Evolutionary conservation across 2,329 filamentous ascomycete species (phyloP), one percentile per base, ranked within the genome.

Genomic region (Talaromyces amestolkiae): DNA sequence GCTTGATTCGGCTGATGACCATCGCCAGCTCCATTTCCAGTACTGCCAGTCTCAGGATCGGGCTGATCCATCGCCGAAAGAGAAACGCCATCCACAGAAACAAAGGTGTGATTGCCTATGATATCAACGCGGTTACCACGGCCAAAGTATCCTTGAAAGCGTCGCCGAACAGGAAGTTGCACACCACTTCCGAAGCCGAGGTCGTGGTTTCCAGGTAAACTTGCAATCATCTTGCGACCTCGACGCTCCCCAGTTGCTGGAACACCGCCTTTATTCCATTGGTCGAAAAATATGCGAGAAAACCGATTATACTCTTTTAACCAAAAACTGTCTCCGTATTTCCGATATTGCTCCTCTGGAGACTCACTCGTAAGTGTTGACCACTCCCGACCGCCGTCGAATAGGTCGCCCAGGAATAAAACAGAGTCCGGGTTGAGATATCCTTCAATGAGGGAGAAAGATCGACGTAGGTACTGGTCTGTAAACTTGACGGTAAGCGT

Each of bases 371-470:
- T 83, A 2, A 78, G 81, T 13, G 93, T 94, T 70, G 89, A 90
- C 95, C 95, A 99, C 81, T 99, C 95, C 70, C 95, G 86, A 9
- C 95, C 95, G 3, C 95, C 95, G 74, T 99, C 95, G 72, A 99
- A 97, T 0, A 99, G 81, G 74, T 99, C 95, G 8, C 95, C 95
- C 0, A 99, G 82, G 74, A 99, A 98, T 74, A 97, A 87, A 0
- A 96, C 83, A 17, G 91, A 93, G 74, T 97, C 92, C 0, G 95
- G 95, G n/a, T 86, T 86, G 15, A 98, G 82, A 19, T 86, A 81
- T 19, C 85, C 81, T 73, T 97, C 92, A 65, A 98, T 84, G 62
- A 89, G 85, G n/a, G 83, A 85, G 76, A 96, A 98, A 9, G 91
- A 89, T 49, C 93, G 88, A 47, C 89, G 88, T 69, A 99, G 86